Evolutionary conservation across 73 alveolate genomes (phyloP).

Genomic region (Effrenium voratum): DNA sequence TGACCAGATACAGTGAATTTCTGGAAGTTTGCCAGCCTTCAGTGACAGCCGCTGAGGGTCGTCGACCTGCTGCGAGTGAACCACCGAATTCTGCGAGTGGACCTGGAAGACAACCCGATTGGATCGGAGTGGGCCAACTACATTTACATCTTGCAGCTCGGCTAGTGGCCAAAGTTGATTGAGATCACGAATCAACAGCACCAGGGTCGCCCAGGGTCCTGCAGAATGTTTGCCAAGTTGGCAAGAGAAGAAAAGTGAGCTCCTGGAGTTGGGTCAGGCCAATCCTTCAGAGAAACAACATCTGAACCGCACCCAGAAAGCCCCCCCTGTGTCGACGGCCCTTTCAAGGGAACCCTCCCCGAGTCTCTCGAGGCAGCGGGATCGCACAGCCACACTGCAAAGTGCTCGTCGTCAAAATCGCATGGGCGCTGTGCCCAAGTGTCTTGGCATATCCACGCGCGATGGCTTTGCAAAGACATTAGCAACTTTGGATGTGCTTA

Average conservation of each 20-base stretch:
- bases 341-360: background rate
- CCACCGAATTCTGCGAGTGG: conserved; percentile 27
- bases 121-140: conserved; percentile 72
- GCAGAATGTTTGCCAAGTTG: background rate
- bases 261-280: background rate
- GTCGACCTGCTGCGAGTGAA: conserved; percentile 78
- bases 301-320: background rate
- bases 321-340: background rate
- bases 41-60: conserved; percentile 41
- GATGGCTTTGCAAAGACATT: too few relatives aligned
- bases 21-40: too few relatives aligned
- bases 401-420: too few relatives aligned
- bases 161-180: background rate
- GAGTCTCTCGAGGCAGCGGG: conserved; percentile 29
- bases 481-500: too few relatives aligned
- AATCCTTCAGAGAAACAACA: background rate
- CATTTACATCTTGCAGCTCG: conserved; percentile 41
- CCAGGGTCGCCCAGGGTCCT: background rate
- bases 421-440: too few relatives aligned
- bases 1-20: too few relatives aligned
- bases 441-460: too few relatives aligned
- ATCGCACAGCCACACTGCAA: conserved; percentile 73
- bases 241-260: background rate
- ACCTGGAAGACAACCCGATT: conserved; percentile 74
- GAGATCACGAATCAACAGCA: background rate